Base-by-base conservation (phyloP, 495 filamentous ascomycete species). In the Xylaria acuta region DNA sequence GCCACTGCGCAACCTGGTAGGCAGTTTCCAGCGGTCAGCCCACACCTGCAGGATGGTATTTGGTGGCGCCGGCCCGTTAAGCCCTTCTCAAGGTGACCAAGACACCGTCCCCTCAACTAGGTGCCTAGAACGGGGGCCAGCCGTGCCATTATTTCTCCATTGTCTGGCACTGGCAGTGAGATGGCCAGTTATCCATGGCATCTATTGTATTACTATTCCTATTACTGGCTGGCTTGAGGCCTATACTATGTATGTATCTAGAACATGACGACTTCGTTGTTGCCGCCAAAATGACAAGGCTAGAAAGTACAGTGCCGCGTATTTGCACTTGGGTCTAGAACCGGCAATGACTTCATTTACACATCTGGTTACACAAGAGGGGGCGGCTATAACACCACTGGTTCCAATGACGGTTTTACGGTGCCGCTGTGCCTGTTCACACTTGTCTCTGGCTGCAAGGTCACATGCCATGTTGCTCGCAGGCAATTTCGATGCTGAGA, bases 41-140 rank as follows among this genome's bases (percentile, higher is more conserved):
- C 49, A 32, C 64, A 36, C 65, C 56, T 56, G 65, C 65, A 67
- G 65, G 34, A 67, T 67, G 65, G 65, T 30, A 67, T 36, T 67
- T 67, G 36, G 49, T 54, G 56, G 65, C 65, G 65, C 65, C 64
- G 47, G 34, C n/a, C 49, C 22, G 47, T 67, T 18, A 67, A 7
- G 49, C n/a, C 36, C 36, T 43, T 34, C 18, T 43, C 65, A 34
- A 38, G 16, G 36, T 7, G 36, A 64, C 38, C 11, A 49, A 47
- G 9, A 34, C 41, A 64, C 62, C 62, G 49, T 49, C 41, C 41
- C 40, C 41, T 64, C 38, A 27, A 64, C 38, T 18, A 25, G 20
- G 18, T 49, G 9, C 41, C 1, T 49, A 51, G 47, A 60, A 36
- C 22, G 59, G 59, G 36, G 40, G 40, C 36, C 40, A 32, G 40